Evolutionary conservation across 495 filamentous ascomycete genomes (phyloP).

Genomic region (Tuber aestivum): DNA sequence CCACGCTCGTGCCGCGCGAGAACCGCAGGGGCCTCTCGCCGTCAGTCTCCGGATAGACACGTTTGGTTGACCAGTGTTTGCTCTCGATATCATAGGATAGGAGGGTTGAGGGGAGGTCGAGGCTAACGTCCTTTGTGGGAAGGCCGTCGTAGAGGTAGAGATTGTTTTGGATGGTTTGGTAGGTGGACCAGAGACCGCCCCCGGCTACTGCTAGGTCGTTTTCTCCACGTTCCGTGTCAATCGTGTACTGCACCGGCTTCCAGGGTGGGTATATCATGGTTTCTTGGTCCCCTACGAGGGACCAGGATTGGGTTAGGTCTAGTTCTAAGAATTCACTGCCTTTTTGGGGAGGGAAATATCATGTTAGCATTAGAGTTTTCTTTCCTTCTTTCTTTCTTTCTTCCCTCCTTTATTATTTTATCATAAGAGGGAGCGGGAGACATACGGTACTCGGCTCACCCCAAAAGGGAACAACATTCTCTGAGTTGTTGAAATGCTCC

Average conservation of each 20-base stretch:
- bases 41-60: neutral
- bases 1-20: slow-evolving; percentile 5
- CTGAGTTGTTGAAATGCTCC: too few species aligned
- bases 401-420: too few species aligned
- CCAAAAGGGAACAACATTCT: too few species aligned
- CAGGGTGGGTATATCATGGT: neutral
- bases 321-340: too few species aligned
- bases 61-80: neutral
- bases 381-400: too few species aligned
- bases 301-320: too few species aligned
- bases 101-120: neutral
- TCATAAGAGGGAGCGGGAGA: too few species aligned
- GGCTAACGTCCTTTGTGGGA: neutral
- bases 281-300: neutral
- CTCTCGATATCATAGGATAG: neutral
- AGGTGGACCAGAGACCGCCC: slow-evolving; percentile 5
- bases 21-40: neutral
- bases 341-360: too few species aligned
- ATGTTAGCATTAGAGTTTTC: too few species aligned
- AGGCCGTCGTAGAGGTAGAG: slow-evolving; percentile 15
- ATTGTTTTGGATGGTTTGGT: neutral
- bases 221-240: neutral
- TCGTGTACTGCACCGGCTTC: neutral
- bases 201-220: neutral
- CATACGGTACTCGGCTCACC: too few species aligned